Percentiles rank a stretch among this genome's conserved stretches.
Evolutionary conservation across 1,284 basidiomycete species (phyloP).

Genomic region (Ceratobasidium sp.): DNA sequence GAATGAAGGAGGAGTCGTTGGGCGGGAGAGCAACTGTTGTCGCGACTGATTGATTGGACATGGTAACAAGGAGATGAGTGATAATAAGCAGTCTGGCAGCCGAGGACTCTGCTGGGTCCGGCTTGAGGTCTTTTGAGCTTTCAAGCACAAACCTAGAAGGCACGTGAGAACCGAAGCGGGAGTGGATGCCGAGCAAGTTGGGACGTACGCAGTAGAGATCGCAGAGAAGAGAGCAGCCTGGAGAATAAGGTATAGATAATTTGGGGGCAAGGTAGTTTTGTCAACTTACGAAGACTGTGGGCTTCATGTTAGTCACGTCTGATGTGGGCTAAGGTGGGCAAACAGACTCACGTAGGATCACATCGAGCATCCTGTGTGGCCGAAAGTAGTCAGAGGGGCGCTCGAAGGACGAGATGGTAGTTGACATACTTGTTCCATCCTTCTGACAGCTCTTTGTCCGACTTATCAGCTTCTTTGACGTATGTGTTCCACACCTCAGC

Average conservation of each 20-base stretch:
- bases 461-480: not conserved
- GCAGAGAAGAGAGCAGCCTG: not conserved
- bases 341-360: too few species aligned
- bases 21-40: too few species aligned
- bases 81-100: not conserved
- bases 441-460: constrained; percentile 1
- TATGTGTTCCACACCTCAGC: not conserved
- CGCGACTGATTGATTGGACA: too few species aligned
- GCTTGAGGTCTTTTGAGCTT: not conserved
- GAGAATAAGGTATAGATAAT: not conserved
- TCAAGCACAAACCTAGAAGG: not conserved
- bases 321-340: too few species aligned
- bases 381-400: too few species aligned
- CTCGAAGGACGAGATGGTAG: not conserved
- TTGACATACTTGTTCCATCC: not conserved
- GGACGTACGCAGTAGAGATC: not conserved
- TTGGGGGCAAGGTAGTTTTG: too few species aligned
- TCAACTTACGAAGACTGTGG: too few species aligned
- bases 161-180: not conserved
- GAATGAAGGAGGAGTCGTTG: not conserved
- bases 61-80: not conserved
- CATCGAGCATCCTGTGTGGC: too few species aligned
- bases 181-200: not conserved
- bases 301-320: too few species aligned
- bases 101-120: not conserved